Conservation (phyloP, 305 asterid genomes). For the Plantago coronopus region DNA sequence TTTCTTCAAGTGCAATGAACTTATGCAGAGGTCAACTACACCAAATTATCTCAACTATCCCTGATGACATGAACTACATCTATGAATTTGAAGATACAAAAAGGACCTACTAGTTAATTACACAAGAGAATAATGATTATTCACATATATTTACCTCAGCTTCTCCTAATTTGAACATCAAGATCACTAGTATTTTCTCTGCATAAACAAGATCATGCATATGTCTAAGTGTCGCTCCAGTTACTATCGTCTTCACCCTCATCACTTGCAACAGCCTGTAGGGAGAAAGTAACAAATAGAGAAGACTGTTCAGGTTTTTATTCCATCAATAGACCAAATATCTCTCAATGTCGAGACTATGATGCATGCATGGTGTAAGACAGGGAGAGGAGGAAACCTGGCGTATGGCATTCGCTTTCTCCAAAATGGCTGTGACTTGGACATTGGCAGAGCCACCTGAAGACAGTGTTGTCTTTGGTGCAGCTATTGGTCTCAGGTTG, state of each 20-base stretch:
- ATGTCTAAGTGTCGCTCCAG: constrained; percentile 74
- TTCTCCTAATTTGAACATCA: constrained; percentile 18
- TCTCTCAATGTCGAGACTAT: background rate
- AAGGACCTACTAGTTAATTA: constrained; percentile 34
- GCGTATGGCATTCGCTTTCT: constrained; percentile 84
- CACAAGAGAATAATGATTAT: constrained; percentile 22
- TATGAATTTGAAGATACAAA: constrained; percentile 18
- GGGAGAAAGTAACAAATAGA: constrained; percentile 20
- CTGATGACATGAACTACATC: constrained; percentile 21
- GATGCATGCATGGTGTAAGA: background rate
- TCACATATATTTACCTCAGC: constrained; percentile 32
- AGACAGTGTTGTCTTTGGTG: constrained; percentile 42
- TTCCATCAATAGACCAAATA: background rate
- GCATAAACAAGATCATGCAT: constrained; percentile 5
- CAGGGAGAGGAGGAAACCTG: constrained; percentile 48
- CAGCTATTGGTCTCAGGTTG: constrained; percentile 63
- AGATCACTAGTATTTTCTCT: background rate
- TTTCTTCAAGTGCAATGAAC: too few relatives aligned
- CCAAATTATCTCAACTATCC: background rate
- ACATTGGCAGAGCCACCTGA: constrained; percentile 41
- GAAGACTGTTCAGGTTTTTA: background rate
- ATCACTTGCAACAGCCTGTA: constrained; percentile 90
- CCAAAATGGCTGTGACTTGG: constrained; percentile 72
- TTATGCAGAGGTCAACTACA: too few relatives aligned
- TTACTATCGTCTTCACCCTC: constrained; percentile 65